Percentiles rank a stretch among this genome's conserved stretches.
Conservation (phyloP, 2,329 filamentous ascomycete genomes). For the Fusarium sp. region DNA sequence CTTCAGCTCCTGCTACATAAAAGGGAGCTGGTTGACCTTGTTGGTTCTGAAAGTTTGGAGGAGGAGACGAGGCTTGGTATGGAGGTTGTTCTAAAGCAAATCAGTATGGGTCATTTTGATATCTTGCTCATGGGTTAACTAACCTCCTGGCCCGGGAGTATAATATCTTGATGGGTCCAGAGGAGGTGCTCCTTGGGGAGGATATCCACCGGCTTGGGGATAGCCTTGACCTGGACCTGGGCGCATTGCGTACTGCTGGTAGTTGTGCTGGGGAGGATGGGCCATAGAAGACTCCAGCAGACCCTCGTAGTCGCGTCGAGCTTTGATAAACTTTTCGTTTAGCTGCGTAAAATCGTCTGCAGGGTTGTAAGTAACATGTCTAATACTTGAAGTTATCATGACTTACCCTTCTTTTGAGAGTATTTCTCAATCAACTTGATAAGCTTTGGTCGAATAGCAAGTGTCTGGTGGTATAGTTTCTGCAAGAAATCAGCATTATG, state of each 20-base stretch:
- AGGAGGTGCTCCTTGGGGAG: conserved; percentile 56
- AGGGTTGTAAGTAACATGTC: conserved; percentile 35
- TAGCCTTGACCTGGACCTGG: conserved; percentile 63
- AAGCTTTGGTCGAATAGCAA: conserved; percentile 94
- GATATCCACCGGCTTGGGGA: conserved; percentile 53
- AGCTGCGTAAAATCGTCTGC: conserved; percentile 97
- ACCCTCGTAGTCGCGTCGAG: conserved; percentile 93
- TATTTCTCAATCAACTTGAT: conserved; percentile 99
- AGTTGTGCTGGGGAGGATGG: conserved; percentile 83
- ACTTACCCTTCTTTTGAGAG: conserved; percentile 93
- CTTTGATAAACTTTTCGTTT: conserved; percentile 99
- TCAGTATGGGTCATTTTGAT: conserved; percentile 21
- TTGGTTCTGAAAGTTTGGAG: conserved; percentile 66
- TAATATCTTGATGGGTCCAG: conserved; percentile 77
- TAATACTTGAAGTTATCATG: no score
- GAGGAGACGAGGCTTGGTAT: conserved; percentile 62
- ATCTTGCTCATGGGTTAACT: conserved; percentile 1
- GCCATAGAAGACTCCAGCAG: conserved; percentile 97
- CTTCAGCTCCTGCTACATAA: conserved; percentile 70
- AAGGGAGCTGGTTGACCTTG: conserved; percentile 68
- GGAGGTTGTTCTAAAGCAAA: conserved; percentile 54
- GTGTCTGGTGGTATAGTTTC: conserved; percentile 89
- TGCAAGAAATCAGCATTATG: conserved; percentile 52
- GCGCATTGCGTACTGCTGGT: conserved; percentile 73
- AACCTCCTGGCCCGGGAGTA: conserved; percentile 63